Conservation (phyloP, 2,329 filamentous ascomycete genomes). For the Acarospora socialis region DNA sequence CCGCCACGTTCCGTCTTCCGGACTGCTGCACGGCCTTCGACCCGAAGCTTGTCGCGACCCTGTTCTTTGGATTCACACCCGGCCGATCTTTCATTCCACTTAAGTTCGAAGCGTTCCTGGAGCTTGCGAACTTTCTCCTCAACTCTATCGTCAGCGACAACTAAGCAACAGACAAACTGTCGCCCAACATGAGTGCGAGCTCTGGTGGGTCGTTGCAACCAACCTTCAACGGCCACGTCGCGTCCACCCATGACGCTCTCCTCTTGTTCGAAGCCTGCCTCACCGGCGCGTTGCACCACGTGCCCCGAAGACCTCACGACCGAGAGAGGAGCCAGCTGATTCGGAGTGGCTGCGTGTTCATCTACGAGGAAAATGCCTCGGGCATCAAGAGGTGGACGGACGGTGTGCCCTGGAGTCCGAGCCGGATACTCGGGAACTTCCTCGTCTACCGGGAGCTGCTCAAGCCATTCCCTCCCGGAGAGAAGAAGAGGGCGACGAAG, state of each 20-base stretch:
- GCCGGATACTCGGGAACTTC: constrained; percentile 70
- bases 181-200: constrained; percentile 26
- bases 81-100: too few species aligned
- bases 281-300: constrained; percentile 54
- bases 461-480: constrained; percentile 62
- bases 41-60: too few species aligned
- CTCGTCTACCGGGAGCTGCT: constrained; percentile 73
- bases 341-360: constrained; percentile 71
- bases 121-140: background rate
- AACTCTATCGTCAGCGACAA: constrained; percentile 1
- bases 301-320: constrained; percentile 73
- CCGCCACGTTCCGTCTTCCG: too few species aligned
- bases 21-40: too few species aligned
- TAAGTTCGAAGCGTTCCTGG: background rate
- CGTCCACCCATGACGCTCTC: constrained; percentile 60
- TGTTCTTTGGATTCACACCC: too few species aligned
- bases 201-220: constrained; percentile 40
- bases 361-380: constrained; percentile 81
- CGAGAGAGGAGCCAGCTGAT: constrained; percentile 65
- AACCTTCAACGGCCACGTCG: constrained; percentile 53
- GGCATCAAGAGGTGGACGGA: constrained; percentile 94
- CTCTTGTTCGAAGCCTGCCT: constrained; percentile 70
- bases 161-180: background rate
- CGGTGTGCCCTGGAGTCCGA: constrained; percentile 81
- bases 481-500: constrained; percentile 75